phyloP scores from a whole-genome alignment of 768 basidiomycete species.

The Serendipita indica region DNA sequence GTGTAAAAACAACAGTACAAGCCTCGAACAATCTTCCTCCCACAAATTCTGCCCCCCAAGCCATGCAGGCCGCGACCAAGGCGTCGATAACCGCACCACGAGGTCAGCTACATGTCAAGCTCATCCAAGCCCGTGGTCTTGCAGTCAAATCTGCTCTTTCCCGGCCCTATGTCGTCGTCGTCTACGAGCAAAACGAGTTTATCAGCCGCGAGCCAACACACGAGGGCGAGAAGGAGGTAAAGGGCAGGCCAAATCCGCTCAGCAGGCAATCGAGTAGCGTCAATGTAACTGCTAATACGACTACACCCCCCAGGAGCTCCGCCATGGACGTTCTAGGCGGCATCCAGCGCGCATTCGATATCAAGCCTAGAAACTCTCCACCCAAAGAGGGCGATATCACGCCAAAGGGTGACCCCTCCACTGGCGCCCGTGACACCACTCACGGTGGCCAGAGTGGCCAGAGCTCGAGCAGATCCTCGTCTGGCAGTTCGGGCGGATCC shows the following conservation, averaged over 20 bases:
- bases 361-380: background rate
- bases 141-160: constrained; percentile 50
- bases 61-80: constrained; percentile 8
- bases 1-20: constrained; percentile 7
- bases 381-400: background rate
- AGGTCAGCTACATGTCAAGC: constrained; percentile 83
- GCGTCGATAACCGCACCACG: constrained; percentile 9
- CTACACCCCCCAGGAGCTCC: background rate
- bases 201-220: constrained; percentile 79
- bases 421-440: constrained; percentile 25
- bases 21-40: constrained; percentile 3
- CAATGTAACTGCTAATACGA: background rate
- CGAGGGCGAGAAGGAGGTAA: constrained; percentile 78
- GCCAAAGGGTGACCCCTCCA: constrained; percentile 43
- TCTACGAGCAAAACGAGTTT: constrained; percentile 99
- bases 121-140: constrained; percentile 80
- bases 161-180: constrained; percentile 86
- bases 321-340: constrained; percentile 3
- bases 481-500: constrained; percentile 5
- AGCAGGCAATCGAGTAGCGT: constrained; percentile 19
- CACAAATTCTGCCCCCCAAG: background rate
- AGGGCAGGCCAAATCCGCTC: constrained; percentile 50
- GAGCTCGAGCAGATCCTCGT: constrained; percentile 2
- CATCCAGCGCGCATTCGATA: constrained; percentile 2
- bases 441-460: background rate